phyloP scores from a whole-genome alignment of 2,329 filamentous ascomycete species.

The Apiospora phragmitis region DNA sequence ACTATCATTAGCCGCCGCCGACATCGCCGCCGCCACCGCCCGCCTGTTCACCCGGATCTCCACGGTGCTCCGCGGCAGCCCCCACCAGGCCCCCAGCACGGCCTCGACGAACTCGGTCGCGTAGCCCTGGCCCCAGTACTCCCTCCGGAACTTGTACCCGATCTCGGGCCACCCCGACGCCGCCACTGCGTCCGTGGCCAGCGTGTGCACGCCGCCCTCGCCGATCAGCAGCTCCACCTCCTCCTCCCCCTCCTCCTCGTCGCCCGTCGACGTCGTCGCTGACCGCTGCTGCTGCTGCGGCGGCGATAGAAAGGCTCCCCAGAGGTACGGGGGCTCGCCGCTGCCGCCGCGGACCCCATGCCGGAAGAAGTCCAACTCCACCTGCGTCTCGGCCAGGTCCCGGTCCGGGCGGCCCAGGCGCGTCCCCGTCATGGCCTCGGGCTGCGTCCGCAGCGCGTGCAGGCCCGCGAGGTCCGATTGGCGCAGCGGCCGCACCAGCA shows the following conservation, averaged over 20 bases:
- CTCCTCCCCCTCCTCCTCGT: no score
- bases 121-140: conserved; percentile 13
- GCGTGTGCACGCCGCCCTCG: conserved; percentile 31
- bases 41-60: background rate
- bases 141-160: conserved; percentile 15
- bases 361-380: conserved; percentile 18
- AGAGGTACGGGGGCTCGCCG: conserved; percentile 19
- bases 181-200: background rate
- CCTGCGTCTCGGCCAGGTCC: conserved; percentile 22
- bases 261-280: conserved; percentile 33
- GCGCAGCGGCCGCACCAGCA: conserved; percentile 25
- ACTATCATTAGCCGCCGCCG: conserved; percentile 25
- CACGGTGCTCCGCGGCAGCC: background rate
- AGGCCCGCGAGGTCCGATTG: conserved; percentile 22
- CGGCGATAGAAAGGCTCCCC: conserved; percentile 28
- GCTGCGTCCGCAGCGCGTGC: conserved; percentile 22
- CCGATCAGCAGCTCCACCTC: conserved; percentile 38
- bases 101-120: conserved; percentile 12
- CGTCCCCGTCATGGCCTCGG: conserved; percentile 26
- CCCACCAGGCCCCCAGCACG: conserved; percentile 12
- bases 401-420: conserved; percentile 22
- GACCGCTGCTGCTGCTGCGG: no score
- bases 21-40: background rate
- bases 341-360: background rate
- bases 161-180: conserved; percentile 13